Evolutionary conservation across 208 protist genomes (phyloP), one percentile per base, ranked within the genome.

Genomic region (Histomonas meleagridis): DNA sequence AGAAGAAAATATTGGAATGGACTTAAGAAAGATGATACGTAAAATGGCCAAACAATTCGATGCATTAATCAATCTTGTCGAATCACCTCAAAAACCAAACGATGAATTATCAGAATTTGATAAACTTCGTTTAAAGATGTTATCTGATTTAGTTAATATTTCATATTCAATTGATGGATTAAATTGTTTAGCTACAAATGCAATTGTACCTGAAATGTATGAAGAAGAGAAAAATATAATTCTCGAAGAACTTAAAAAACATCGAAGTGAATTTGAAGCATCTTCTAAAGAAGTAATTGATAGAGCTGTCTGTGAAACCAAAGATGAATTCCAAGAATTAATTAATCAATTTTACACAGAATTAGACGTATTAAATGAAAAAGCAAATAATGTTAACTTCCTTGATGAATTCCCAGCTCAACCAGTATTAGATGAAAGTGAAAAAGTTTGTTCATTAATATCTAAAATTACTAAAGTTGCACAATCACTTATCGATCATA

Each of bases 31-130:
- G 55, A 38, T 38, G 0, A 14, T 48, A 1, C n/a, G n/a, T n/a
- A 86, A 43, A 55, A 86, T 86, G 46, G 46, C 76, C 23, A 86
- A 86, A 28, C n/a, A 86, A n/a, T 51, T 86, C 46, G 76, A 86
- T 38, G 7, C 4, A 1, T 86, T 86, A 26, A 86, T 86, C 46
- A 86, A 51, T n/a, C 51, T 32, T 38, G 46, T 86, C 28, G 76
- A 86, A 49, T 26, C 40, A 38, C 76, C 76, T 16, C 32, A 72
- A 26, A 65, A 28, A 5, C 7, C 7, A n/a, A 65, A 12, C 7
- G 23, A 65, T n/a, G 21, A 65, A 65, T 28, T 65, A 32, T 32
- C 7, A 65, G 3, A 3, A 65, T 65, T 65, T 65, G 60, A 65
- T n/a, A 32, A 5, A 65, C 7, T 65, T 3, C 16, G n/a, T 32